phyloP scores from a whole-genome alignment of 164 flowering plant genomes.

The Akebia trifoliata region DNA sequence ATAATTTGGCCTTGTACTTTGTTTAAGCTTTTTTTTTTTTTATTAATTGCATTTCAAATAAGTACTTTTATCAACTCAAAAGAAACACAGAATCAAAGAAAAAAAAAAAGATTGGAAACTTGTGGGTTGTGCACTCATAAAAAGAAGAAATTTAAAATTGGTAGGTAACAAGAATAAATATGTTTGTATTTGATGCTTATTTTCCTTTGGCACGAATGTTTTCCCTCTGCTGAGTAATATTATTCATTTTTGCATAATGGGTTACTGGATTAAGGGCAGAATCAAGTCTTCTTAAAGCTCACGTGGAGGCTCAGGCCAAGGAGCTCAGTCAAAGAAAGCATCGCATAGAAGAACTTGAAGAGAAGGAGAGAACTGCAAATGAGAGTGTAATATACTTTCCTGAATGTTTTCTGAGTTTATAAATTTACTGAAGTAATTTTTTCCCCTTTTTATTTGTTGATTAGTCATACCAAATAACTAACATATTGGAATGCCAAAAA shows the following conservation, averaged over 20 bases:
- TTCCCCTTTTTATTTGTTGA: not conserved
- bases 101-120: not conserved
- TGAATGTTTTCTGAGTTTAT: not conserved
- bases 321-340: slow-evolving; percentile 64
- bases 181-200: not conserved
- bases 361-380: slow-evolving; percentile 84
- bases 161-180: not conserved
- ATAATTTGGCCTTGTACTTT: no score
- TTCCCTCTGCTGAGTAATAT: slow-evolving; percentile 8
- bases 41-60: no score
- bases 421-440: not conserved
- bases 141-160: not conserved
- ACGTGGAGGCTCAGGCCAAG: slow-evolving; percentile 64
- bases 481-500: no score
- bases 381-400: slow-evolving; percentile 49
- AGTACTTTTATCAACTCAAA: no score
- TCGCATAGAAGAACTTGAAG: slow-evolving; percentile 70
- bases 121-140: no score
- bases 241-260: slow-evolving; percentile 12
- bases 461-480: no score
- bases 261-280: slow-evolving; percentile 73
- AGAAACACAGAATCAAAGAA: not conserved
- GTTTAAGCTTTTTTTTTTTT: no score
- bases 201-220: not conserved
- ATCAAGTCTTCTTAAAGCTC: slow-evolving; percentile 62